These are phyloP conservation scores for Salix exigua DNA, from an alignment of 345 rosid species.

Conservation along the genomic window DNA sequence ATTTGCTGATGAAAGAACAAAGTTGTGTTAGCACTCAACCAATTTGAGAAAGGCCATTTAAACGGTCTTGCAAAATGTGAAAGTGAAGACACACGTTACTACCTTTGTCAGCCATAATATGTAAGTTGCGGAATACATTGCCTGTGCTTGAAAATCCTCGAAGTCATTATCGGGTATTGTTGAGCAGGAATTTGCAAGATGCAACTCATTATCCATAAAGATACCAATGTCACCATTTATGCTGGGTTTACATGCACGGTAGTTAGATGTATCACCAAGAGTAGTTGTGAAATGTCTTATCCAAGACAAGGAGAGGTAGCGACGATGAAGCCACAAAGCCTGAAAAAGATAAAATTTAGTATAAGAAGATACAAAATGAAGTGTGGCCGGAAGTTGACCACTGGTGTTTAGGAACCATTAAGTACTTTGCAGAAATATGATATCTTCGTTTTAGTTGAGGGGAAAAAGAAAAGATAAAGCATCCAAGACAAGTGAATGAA, in stretches of 20 bases:
- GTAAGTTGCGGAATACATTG: constrained; percentile 52
- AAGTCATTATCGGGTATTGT: constrained; percentile 46
- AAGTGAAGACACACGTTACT: background rate
- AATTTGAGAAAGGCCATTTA: background rate
- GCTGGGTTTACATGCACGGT: constrained; percentile 20
- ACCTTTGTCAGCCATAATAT: constrained; percentile 76
- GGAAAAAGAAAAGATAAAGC: background rate
- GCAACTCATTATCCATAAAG: constrained; percentile 57
- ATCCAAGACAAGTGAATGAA: background rate
- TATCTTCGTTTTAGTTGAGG: background rate
- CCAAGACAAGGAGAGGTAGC: constrained; percentile 64
- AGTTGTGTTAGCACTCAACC: constrained; percentile 1
- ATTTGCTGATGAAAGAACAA: constrained; percentile 45
- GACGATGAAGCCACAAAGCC: constrained; percentile 86
- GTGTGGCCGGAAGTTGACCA: background rate
- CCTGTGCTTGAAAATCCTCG: constrained; percentile 69
- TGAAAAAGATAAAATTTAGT: constrained; percentile 20
- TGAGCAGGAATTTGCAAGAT: constrained; percentile 48
- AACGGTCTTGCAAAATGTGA: background rate
- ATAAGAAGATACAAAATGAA: background rate
- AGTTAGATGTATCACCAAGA: constrained; percentile 9
- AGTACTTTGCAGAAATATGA: background rate
- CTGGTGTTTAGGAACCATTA: background rate
- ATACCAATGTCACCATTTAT: constrained; percentile 11
- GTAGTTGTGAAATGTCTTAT: constrained; percentile 36